phyloP scores from a whole-genome alignment of 2,329 filamentous ascomycete genomes.

The Aureobasidium sp. region DNA sequence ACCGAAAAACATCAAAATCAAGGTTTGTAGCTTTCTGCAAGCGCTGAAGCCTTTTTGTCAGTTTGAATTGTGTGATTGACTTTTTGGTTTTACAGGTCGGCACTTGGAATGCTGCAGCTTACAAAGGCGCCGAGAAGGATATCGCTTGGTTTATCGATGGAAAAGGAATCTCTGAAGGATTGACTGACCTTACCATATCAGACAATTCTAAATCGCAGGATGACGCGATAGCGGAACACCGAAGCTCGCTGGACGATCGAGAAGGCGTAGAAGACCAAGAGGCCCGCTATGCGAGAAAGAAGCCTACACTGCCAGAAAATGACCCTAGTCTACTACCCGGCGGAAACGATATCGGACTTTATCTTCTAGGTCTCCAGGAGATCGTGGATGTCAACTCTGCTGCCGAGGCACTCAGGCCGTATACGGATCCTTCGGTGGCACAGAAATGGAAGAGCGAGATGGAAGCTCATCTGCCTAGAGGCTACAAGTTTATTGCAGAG shows the following conservation, averaged over 20 bases:
- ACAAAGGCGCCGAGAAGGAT: slow-evolving; percentile 79
- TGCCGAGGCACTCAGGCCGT: slow-evolving; percentile 69
- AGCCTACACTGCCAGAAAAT: slow-evolving; percentile 37
- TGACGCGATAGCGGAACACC: slow-evolving; percentile 6
- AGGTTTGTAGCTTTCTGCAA: neutral
- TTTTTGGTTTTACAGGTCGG: slow-evolving; percentile 58
- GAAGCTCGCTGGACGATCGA: slow-evolving; percentile 24
- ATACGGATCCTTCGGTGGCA: slow-evolving; percentile 62
- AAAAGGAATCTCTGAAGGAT: slow-evolving; percentile 57
- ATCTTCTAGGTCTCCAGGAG: slow-evolving; percentile 86
- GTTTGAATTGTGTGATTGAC: neutral
- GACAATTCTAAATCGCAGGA: slow-evolving; percentile 20
- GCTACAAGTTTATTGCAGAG: slow-evolving; percentile 68
- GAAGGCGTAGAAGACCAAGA: slow-evolving; percentile 45
- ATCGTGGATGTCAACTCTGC: slow-evolving; percentile 79
- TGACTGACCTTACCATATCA: slow-evolving; percentile 47
- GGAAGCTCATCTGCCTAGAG: slow-evolving; percentile 63
- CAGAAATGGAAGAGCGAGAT: slow-evolving; percentile 77
- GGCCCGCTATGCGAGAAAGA: slow-evolving; percentile 36
- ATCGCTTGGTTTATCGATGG: slow-evolving; percentile 84
- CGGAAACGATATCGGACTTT: slow-evolving; percentile 71
- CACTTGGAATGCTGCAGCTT: slow-evolving; percentile 88
- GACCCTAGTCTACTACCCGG: slow-evolving; percentile 45
- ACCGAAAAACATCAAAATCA: slow-evolving; percentile 63
- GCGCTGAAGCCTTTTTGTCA: neutral